phyloP scores from a whole-genome alignment of 2,329 filamentous ascomycete species.

The Pseudogymnoascus sp. region DNA sequence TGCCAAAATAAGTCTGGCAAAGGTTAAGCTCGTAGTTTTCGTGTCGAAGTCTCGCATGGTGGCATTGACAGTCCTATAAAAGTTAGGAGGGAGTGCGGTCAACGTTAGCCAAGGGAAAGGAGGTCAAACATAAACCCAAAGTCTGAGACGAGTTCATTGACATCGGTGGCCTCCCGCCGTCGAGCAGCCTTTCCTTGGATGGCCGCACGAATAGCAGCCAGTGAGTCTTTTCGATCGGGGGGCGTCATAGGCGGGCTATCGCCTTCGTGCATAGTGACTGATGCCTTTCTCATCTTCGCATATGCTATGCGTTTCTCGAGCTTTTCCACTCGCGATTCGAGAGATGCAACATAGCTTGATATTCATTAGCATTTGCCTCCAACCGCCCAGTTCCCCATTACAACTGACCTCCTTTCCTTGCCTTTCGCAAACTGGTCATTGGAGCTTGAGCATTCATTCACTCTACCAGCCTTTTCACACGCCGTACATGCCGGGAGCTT shows the following conservation, averaged over 20 bases:
- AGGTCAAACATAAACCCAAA: slow-evolving; percentile 77
- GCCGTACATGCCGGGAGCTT: slow-evolving; percentile 92
- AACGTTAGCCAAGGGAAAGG: slow-evolving; percentile 12
- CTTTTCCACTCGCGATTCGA: slow-evolving; percentile 87
- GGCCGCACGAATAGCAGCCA: slow-evolving; percentile 53
- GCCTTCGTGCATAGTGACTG: slow-evolving; percentile 57
- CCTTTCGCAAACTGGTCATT: slow-evolving; percentile 94
- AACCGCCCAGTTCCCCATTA: background rate
- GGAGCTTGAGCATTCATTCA: slow-evolving; percentile 82
- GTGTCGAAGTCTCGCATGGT: slow-evolving; percentile 91
- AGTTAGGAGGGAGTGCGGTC: slow-evolving; percentile 11
- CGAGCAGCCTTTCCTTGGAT: slow-evolving; percentile 59
- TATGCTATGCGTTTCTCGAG: slow-evolving; percentile 71
- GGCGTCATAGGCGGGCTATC: slow-evolving; percentile 38
- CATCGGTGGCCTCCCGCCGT: slow-evolving; percentile 70
- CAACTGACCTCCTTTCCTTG: slow-evolving; percentile 75
- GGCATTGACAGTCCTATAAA: slow-evolving; percentile 75
- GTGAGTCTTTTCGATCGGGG: slow-evolving; percentile 56
- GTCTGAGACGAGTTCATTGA: slow-evolving; percentile 86
- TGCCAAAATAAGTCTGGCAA: slow-evolving; percentile 80
- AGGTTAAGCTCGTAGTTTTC: slow-evolving; percentile 82
- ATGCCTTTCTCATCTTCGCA: slow-evolving; percentile 63
- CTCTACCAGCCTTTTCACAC: slow-evolving; percentile 83
- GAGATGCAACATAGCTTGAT: slow-evolving; percentile 76
- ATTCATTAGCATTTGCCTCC: slow-evolving; percentile 16